Evolutionary conservation across 2,329 filamentous ascomycete species (phyloP).

Genomic region (Ceratocystiopsis sp.): DNA sequence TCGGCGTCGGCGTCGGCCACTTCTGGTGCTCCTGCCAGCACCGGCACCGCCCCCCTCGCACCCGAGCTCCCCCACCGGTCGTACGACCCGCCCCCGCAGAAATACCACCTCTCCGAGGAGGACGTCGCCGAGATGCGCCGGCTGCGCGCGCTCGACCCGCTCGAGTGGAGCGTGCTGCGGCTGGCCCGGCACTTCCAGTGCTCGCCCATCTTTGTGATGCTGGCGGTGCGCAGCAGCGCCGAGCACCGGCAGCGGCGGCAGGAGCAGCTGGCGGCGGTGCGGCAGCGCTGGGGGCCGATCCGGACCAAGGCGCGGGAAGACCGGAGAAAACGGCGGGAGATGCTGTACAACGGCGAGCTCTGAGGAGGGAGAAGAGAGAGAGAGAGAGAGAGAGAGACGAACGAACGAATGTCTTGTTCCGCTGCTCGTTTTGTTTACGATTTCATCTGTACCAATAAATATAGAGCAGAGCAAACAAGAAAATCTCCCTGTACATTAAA

Average conservation of each 20-base stretch:
- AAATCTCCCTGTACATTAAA: background rate
- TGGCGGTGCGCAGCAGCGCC: conserved; percentile 32
- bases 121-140: conserved; percentile 44
- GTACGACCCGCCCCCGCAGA: conserved; percentile 1
- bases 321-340: conserved; percentile 31
- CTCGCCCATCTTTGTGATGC: conserved; percentile 38
- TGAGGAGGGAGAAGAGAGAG: background rate
- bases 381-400: background rate
- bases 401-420: background rate
- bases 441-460: background rate
- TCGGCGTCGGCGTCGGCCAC: background rate
- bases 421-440: too few relatives aligned
- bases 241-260: conserved; percentile 31
- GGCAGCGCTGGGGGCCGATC: conserved; percentile 40
- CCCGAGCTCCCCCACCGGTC: conserved; percentile 13
- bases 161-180: conserved; percentile 33
- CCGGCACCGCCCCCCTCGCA: conserved; percentile 13
- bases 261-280: conserved; percentile 28
- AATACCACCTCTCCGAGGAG: conserved; percentile 34
- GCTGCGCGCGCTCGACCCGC: conserved; percentile 34
- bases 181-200: conserved; percentile 40
- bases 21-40: too few relatives aligned
- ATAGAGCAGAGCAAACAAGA: background rate
- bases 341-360: conserved; percentile 32
- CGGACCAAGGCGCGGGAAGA: conserved; percentile 38